phyloP scores from a whole-genome alignment of 2,329 filamentous ascomycete genomes.

The Talaromyces sp. region DNA sequence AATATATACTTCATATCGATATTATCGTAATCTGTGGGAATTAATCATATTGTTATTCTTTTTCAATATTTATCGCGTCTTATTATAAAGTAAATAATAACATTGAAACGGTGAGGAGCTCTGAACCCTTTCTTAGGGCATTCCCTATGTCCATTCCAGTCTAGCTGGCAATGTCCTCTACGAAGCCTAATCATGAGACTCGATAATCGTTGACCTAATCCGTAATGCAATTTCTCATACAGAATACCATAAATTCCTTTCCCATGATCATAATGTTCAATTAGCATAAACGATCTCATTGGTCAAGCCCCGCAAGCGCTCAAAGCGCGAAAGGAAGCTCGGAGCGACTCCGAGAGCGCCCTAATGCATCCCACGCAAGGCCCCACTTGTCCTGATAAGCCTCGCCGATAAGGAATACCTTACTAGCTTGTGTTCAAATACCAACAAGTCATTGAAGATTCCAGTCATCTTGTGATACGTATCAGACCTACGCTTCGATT shows the following conservation, averaged over 20 bases:
- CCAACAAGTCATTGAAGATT: neutral
- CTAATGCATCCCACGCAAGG: constrained; percentile 3
- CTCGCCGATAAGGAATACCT: neutral
- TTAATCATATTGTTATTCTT: neutral
- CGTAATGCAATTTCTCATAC: neutral
- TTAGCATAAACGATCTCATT: neutral
- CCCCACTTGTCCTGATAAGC: neutral
- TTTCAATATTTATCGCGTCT: too few species aligned
- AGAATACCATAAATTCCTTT: neutral
- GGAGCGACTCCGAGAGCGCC: constrained; percentile 6
- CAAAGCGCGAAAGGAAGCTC: constrained; percentile 13
- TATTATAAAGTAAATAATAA: too few species aligned
- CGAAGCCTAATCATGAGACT: neutral
- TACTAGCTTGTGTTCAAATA: too few species aligned
- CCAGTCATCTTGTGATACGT: neutral
- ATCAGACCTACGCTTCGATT: neutral
- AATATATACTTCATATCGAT: neutral
- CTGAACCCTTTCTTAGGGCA: too few species aligned
- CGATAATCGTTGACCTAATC: neutral
- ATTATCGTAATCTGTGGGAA: neutral
- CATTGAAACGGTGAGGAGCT: too few species aligned
- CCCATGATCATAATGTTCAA: neutral
- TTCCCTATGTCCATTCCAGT: too few species aligned
- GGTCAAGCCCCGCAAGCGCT: neutral
- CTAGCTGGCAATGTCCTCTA: too few species aligned